Evolutionary conservation across 2,329 filamentous ascomycete species (phyloP), one percentile per base, ranked within the genome.

Genomic region (Thelonectria rubi): DNA sequence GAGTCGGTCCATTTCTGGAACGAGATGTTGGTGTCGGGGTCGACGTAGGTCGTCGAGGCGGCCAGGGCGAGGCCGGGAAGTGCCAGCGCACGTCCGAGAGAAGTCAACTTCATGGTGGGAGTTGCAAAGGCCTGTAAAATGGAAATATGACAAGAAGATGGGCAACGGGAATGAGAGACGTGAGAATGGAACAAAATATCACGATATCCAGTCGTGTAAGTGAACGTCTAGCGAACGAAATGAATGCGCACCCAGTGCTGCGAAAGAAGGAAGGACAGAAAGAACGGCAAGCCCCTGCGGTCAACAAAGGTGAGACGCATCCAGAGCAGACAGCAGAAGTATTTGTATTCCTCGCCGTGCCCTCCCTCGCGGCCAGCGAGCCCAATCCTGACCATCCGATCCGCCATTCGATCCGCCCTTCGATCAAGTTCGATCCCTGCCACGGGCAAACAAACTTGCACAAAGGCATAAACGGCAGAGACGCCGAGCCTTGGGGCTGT

Each of bases 1-100:
- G 65, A 61, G 17, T 82, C 79, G 12, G 74, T 77, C 72, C 80
- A 85, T 49, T 82, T 82, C 67, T 82, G 81, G 73, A 87, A 86
- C 26, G 73, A 76, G 66, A 87, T 86, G 18, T 82, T 82, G 10
- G 84, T 84, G 26, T 77, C 76, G 46, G 77, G 73, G 51, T 84
- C 81, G 11, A 76, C 80, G 67, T 79, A 83, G 20, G 64, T 51
- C 42, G 61, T 62, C 4, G 63, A 63, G n/a, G 9, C 60, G 5
- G 68, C 68, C 20, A 59, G 59, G 15, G 54, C 56, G 0, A 60
- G 37, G 30, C 63, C 61, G 43, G 64, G 39, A 20, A 60, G 39
- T 52, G 67, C 60, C 68, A 69, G 45, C 30, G 62, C 65, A n/a
- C 65, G 50, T n/a, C 49, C 64, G 10, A 66, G 3, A 24, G 70